phyloP scores from a whole-genome alignment of 257 asterid species.

The Solanum tarapatanum region DNA sequence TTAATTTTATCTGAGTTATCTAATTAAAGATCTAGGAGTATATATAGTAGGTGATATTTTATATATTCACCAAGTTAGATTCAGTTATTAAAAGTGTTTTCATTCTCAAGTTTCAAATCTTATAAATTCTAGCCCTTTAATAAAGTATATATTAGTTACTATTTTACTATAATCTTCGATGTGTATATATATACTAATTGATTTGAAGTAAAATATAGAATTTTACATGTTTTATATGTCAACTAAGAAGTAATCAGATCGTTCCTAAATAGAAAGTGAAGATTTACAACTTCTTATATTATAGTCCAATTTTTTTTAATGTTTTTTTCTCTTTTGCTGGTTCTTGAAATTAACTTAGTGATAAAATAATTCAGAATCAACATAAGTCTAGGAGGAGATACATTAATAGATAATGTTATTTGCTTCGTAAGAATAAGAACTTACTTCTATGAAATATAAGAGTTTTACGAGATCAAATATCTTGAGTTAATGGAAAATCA shows the following conservation, averaged over 20 bases:
- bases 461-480: neutral
- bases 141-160: neutral
- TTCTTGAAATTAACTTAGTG: neutral
- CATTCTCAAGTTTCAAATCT: too few species aligned
- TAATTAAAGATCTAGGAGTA: neutral
- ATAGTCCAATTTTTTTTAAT: neutral
- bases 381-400: too few species aligned
- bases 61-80: neutral
- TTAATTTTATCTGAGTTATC: neutral
- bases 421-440: too few species aligned
- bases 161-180: neutral
- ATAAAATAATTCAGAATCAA: neutral
- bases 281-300: neutral
- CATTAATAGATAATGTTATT: too few species aligned
- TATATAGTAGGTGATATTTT: rapidly evolving
- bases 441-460: too few species aligned
- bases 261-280: neutral
- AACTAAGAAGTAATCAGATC: neutral
- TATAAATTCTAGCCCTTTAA: neutral
- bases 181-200: neutral
- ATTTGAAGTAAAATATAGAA: neutral
- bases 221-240: neutral
- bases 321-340: too few species aligned
- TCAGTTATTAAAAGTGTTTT: too few species aligned
- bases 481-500: too few species aligned